Conservation (phyloP, 2,329 filamentous ascomycete species). For the Fusarium kyushuense region DNA sequence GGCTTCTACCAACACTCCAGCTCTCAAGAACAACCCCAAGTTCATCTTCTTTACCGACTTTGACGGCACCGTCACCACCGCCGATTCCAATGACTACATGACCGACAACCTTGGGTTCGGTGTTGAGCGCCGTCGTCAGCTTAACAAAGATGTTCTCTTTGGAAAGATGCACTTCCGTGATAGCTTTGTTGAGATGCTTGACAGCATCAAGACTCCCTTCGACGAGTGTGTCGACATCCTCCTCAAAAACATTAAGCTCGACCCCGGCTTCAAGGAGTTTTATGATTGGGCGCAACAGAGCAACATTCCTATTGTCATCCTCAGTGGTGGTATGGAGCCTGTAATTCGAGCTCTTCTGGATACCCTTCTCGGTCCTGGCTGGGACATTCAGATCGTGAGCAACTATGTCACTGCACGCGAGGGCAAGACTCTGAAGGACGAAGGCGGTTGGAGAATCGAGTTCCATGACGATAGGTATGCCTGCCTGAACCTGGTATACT, state of each 20-base stretch:
- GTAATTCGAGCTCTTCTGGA: conserved; percentile 87
- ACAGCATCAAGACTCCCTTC: conserved; percentile 84
- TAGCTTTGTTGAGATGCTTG: conserved; percentile 91
- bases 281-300: conserved; percentile 83
- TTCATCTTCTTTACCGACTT: conserved; percentile 99
- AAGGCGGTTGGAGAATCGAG: conserved; percentile 86
- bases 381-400: conserved; percentile 89
- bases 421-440: conserved; percentile 80
- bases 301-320: conserved; percentile 91
- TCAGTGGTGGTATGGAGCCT: conserved; percentile 93
- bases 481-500: not conserved
- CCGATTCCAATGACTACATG: conserved; percentile 76
- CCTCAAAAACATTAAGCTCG: conserved; percentile 84
- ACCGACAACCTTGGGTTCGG: conserved; percentile 95
- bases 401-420: conserved; percentile 78
- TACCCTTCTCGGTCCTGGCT: conserved; percentile 80
- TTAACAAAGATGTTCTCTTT: conserved; percentile 82
- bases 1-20: conserved; percentile 65
- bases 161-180: conserved; percentile 81
- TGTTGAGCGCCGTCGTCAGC: conserved; percentile 72
- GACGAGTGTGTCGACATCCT: conserved; percentile 84
- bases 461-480: conserved; percentile 86
- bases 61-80: conserved; percentile 90
- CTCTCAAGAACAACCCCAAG: conserved; percentile 77
- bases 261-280: conserved; percentile 89